Base-by-base conservation (phyloP, 768 basidiomycete species). In the Symmetrospora coprosmae region DNA sequence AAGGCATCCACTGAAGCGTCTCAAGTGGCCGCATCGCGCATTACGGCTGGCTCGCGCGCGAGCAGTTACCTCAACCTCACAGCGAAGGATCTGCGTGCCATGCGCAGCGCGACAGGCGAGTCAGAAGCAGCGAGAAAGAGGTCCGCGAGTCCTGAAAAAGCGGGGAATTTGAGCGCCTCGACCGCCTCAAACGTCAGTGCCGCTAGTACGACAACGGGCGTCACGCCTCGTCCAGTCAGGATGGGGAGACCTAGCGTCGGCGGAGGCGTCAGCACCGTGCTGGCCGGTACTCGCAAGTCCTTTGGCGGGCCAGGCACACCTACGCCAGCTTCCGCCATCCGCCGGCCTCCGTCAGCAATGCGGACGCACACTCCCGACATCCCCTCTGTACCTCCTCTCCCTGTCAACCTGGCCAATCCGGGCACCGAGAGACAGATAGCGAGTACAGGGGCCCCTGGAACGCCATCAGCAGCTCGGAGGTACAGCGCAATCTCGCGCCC, bases 41-140 rank as follows among this genome's bases (percentile, higher is more conserved):
- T 90, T 60, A 87, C 87, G 2, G 82, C 81, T 5, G 87, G 87
- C 2, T 87, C 87, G 2, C 77, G 88, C 43, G 87, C 88, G 9
- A 84, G 85, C 40, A 85, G 83, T 71, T 90, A 89, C 70, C 76
- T 84, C 31, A 81, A 82, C 16, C 81, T 89, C 79, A 90, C 86
- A 1, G 87, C 87, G 0, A 81, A 83, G 69, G 85, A 88, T 66
- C 78, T 91, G 28, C 61, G 80, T 72, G 69, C 78, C 76, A 23
- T 78, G 0, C 62, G 62, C 4, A 41, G 60, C 17, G 27, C n/a
- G n/a, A n/a, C n/a, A n/a, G n/a, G n/a, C n/a, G n/a, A n/a, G n/a
- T n/a, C n/a, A n/a, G n/a, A n/a, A n/a, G n/a, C n/a, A n/a, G n/a
- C n/a, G n/a, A n/a, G n/a, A n/a, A n/a, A n/a, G n/a, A n/a, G n/a